Percentiles rank a stretch among this genome's conserved stretches.
These are phyloP conservation scores for Pseudevernia furfuracea DNA, from an alignment of 495 filamentous ascomycete genomes.

Conservation along the genomic window DNA sequence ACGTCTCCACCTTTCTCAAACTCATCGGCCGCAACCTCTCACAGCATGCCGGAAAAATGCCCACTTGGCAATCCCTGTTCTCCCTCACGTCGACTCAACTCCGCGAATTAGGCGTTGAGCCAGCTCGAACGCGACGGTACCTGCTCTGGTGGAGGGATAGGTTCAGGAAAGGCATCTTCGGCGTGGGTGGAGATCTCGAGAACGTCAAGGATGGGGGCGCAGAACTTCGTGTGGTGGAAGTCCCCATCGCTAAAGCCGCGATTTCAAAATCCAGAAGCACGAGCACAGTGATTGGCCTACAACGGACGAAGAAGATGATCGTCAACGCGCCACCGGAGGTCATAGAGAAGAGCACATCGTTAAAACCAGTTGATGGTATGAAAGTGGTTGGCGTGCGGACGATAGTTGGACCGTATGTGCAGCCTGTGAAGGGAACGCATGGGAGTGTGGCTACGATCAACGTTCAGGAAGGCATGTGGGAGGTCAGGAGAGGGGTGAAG, in stretches of 20 bases:
- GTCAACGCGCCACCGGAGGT: slow-evolving; percentile 64
- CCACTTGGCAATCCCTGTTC: slow-evolving; percentile 85
- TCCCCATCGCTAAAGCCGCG: slow-evolving; percentile 32
- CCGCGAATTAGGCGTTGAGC: slow-evolving; percentile 75
- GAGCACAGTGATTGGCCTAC: slow-evolving; percentile 42
- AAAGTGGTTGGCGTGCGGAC: slow-evolving; percentile 55
- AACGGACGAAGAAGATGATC: slow-evolving; percentile 51
- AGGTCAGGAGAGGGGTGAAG: slow-evolving; percentile 73
- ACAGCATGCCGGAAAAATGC: slow-evolving; percentile 71
- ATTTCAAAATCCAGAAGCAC: slow-evolving; percentile 7
- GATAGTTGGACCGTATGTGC: slow-evolving; percentile 64
- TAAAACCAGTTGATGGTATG: slow-evolving; percentile 51
- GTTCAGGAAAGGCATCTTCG: slow-evolving; percentile 66
- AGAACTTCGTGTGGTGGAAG: slow-evolving; percentile 59
- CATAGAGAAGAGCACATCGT: slow-evolving; percentile 35
- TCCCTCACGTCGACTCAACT: slow-evolving; percentile 66
- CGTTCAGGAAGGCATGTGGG: slow-evolving; percentile 83
- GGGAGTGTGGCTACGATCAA: slow-evolving; percentile 55
- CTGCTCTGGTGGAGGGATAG: slow-evolving; percentile 78
- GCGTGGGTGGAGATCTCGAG: slow-evolving; percentile 69
- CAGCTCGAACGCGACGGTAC: slow-evolving; percentile 71
- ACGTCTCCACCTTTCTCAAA: slow-evolving; percentile 82
- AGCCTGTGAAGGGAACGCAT: slow-evolving; percentile 53
- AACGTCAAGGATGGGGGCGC: slow-evolving; percentile 66
- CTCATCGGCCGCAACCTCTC: slow-evolving; percentile 82